Conservation (phyloP, 1,139 yeast genomes). For the Sugiyamaella neomexicana region DNA sequence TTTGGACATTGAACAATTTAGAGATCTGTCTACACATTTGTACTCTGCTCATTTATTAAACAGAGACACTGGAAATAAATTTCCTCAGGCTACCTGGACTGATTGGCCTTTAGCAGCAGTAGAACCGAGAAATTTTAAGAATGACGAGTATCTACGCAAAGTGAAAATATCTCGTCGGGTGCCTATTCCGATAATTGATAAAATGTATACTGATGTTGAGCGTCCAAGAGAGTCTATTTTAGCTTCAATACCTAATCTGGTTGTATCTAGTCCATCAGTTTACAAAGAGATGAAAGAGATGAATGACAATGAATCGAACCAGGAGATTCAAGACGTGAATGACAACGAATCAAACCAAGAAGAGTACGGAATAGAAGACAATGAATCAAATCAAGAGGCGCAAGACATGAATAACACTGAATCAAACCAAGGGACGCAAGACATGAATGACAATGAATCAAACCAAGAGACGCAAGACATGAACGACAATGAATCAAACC, state of each 20-base stretch:
- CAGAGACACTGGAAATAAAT: conserved; percentile 1
- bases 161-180: conserved; percentile 17
- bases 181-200: conserved; percentile 22
- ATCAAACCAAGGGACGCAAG: no score
- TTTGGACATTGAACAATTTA: conserved; percentile 32
- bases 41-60: conserved; percentile 32
- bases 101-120: conserved; percentile 23
- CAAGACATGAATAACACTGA: no score
- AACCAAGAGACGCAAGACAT: no score
- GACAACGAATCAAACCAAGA: not conserved
- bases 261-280: conserved; percentile 6
- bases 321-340: not conserved
- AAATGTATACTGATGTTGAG: conserved; percentile 18
- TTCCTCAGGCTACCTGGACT: conserved; percentile 20
- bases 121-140: not conserved
- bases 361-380: not conserved
- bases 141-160: conserved; percentile 1
- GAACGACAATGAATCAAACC: no score
- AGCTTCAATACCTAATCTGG: conserved; percentile 5
- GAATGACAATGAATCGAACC: not conserved
- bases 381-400: no score
- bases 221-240: conserved; percentile 8
- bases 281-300: not conserved
- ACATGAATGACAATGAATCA: not conserved
- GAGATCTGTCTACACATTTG: conserved; percentile 35